Evolutionary conservation across 208 protist species (phyloP).

Genomic region (Trypanosoma mega): DNA sequence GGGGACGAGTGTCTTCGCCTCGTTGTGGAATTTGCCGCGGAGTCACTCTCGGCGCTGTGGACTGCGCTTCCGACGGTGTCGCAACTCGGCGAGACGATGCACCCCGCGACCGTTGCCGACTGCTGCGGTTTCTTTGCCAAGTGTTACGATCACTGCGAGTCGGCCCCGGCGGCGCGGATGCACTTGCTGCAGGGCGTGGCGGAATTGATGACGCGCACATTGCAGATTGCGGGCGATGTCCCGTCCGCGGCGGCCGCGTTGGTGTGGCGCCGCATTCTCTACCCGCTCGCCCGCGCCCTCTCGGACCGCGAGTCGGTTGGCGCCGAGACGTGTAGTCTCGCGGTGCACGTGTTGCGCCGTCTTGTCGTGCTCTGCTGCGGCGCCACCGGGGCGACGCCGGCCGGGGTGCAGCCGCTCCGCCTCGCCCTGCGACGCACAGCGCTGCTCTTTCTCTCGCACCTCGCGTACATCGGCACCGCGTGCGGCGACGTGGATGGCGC

Average conservation of each 20-base stretch:
- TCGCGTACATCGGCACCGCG: constrained; percentile 76
- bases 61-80: constrained; percentile 8
- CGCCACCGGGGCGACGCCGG: neutral
- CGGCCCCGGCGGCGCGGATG: constrained; percentile 45
- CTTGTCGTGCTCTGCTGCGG: constrained; percentile 55
- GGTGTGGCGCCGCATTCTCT: constrained; percentile 64
- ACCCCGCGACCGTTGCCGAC: constrained; percentile 32
- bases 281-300: constrained; percentile 58
- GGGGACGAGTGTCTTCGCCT: constrained; percentile 68
- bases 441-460: constrained; percentile 62
- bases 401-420: constrained; percentile 17
- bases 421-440: constrained; percentile 34
- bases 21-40: constrained; percentile 55
- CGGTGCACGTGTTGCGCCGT: constrained; percentile 70
- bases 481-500: constrained; percentile 70
- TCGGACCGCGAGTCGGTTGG: constrained; percentile 42
- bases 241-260: constrained; percentile 27
- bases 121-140: constrained; percentile 57
- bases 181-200: constrained; percentile 75
- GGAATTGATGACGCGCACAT: constrained; percentile 66
- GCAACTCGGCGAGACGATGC: constrained; percentile 23
- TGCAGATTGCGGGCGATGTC: constrained; percentile 19
- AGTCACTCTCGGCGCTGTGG: constrained; percentile 63
- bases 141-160: constrained; percentile 38
- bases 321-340: constrained; percentile 69